Conservation (phyloP, 2,329 filamentous ascomycete genomes). For the Lecanicillium sp. region DNA sequence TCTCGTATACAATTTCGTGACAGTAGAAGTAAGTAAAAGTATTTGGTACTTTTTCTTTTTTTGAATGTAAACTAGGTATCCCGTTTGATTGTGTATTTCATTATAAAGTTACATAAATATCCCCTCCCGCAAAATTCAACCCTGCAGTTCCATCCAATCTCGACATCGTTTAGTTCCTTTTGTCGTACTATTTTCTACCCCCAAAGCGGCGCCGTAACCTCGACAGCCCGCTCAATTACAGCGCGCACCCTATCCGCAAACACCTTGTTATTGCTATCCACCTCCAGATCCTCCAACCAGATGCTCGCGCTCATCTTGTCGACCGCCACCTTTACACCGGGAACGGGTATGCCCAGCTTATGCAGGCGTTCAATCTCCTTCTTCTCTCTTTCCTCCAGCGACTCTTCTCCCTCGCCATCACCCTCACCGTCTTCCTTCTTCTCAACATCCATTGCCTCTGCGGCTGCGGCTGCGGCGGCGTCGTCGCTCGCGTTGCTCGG, state of each 20-base stretch:
- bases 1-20: too few relatives aligned
- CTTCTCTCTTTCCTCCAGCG: constrained; percentile 48
- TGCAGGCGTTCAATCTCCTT: constrained; percentile 73
- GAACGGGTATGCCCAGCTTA: constrained; percentile 80
- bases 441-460: constrained; percentile 10
- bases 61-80: too few relatives aligned
- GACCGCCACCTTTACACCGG: constrained; percentile 77
- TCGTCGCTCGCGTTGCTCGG: constrained; percentile 18
- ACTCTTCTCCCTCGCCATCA: constrained; percentile 30
- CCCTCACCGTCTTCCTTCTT: constrained; percentile 18
- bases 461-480: constrained; percentile 15
- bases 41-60: too few relatives aligned
- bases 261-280: constrained; percentile 74
- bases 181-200: constrained; percentile 23
- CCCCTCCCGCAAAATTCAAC: neutral
- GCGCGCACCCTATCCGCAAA: constrained; percentile 79
- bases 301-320: constrained; percentile 83
- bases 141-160: neutral
- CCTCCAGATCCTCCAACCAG: constrained; percentile 86
- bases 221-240: constrained; percentile 82
- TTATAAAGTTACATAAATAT: too few relatives aligned
- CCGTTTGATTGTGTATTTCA: too few relatives aligned
- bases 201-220: constrained; percentile 75
- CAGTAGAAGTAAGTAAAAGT: too few relatives aligned
- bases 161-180: constrained; percentile 1